Evolutionary conservation across 208 protist genomes (phyloP).

Genomic region (Acanthamoeba polyphaga): DNA sequence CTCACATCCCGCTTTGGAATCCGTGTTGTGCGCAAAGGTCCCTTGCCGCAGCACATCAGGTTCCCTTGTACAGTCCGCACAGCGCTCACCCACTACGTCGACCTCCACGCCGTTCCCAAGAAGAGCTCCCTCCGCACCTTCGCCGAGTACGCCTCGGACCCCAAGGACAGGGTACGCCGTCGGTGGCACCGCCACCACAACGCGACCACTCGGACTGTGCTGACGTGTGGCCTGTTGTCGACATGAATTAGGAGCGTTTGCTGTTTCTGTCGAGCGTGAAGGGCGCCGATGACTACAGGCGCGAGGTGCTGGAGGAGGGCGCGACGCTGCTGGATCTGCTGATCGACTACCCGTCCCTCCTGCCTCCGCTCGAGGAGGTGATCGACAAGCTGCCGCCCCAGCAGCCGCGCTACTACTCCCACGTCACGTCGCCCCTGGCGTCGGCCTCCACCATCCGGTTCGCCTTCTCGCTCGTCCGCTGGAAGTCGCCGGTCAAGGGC

Average conservation of each 20-base stretch:
- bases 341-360: constrained; percentile 49
- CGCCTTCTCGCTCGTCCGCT: constrained; percentile 58
- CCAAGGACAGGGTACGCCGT: constrained; percentile 59
- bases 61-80: constrained; percentile 18
- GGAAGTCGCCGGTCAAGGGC: background rate
- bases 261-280: constrained; percentile 62
- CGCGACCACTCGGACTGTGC: background rate
- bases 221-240: background rate
- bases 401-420: constrained; percentile 72
- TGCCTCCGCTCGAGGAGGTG: constrained; percentile 44
- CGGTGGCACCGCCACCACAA: background rate
- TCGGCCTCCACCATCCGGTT: background rate
- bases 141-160: constrained; percentile 64
- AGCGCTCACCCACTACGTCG: constrained; percentile 70
- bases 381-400: constrained; percentile 42
- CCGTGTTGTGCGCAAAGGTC: background rate
- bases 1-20: background rate
- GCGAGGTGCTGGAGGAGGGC: constrained; percentile 56
- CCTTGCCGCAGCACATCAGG: background rate
- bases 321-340: constrained; percentile 72
- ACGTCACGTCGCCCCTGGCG: constrained; percentile 46
- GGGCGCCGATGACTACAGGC: constrained; percentile 72
- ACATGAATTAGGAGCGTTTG: constrained; percentile 5
- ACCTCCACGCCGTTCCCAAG: constrained; percentile 70
- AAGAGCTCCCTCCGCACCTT: constrained; percentile 78